Evolutionary conservation across 2,329 filamentous ascomycete genomes (phyloP).

Genomic region (Ceratocystiopsis brevicomis): DNA sequence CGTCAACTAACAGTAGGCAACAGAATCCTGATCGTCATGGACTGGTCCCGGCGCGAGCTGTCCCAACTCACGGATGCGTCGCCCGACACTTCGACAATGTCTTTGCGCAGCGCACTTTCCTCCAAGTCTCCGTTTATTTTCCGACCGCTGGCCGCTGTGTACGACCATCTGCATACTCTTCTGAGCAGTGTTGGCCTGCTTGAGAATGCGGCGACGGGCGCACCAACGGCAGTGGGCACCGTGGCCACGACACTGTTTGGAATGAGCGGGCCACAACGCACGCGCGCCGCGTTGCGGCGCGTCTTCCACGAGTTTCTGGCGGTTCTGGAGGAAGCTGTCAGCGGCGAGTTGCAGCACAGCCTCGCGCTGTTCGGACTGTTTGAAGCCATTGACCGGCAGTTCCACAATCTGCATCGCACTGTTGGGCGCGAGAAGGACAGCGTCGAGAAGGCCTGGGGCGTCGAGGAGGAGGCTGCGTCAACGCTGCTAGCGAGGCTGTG

Average conservation of each 20-base stretch:
- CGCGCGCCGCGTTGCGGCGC: conserved; percentile 60
- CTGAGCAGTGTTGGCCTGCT: conserved; percentile 46
- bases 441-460: conserved; percentile 60
- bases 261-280: conserved; percentile 61
- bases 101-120: too few relatives aligned
- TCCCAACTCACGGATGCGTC: conserved; percentile 33
- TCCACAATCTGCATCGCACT: conserved; percentile 68
- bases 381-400: conserved; percentile 76
- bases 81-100: not conserved
- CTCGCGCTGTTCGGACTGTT: conserved; percentile 75
- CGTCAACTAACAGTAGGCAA: too few relatives aligned
- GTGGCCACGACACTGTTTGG: conserved; percentile 60
- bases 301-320: conserved; percentile 77
- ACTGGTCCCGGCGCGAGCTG: conserved; percentile 81
- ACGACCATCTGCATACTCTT: conserved; percentile 67
- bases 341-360: conserved; percentile 63
- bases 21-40: conserved; percentile 83
- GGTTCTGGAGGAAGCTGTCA: conserved; percentile 77
- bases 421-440: conserved; percentile 77
- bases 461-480: conserved; percentile 26
- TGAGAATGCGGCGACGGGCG: conserved; percentile 29
- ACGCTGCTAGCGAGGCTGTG: conserved; percentile 60
- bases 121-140: conserved; percentile 11
- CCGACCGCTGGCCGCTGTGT: conserved; percentile 47
- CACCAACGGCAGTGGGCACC: conserved; percentile 49